Base-by-base conservation (phyloP, 2,329 filamentous ascomycete genomes). In the Parascedosporium putredinis region DNA sequence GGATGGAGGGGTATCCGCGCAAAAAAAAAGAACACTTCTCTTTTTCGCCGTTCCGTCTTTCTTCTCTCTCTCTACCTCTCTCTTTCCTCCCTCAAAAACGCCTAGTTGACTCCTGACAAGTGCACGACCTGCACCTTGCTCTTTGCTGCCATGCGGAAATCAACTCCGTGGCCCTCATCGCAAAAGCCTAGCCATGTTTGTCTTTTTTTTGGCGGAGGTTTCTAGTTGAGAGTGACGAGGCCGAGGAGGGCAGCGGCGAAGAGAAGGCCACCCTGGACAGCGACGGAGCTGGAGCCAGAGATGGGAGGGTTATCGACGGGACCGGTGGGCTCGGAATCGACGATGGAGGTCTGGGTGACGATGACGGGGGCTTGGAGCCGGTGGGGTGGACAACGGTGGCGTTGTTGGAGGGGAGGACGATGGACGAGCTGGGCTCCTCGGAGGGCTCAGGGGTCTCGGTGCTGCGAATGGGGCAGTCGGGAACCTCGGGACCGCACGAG, bases 401-500 rank as follows among this genome's bases (percentile, higher is more conserved):
- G 25, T 27, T 47, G 31, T 40, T 40, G 14, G 31, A 36, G 38
- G 38, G 38, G 18, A 22, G 9, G 20, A 42, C n/a, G 38, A 42
- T 9, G 38, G 38, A 42, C 38, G 38, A 42, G 20, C 8, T 9
- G n/a, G 46, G 22, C 6, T 22, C 16, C 23, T 36, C 47, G 8
- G 20, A n/a, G 22, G 47, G 24, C 18, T 43, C 42, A 38, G 52
- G 46, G 6, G 48, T 31, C 46, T 48, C 36, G 31, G 44, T 49
- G 46, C 49, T 45, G 14, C 23, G 18, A 23, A 33, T 43, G 47
- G 50, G 20, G 51, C 53, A 53, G 49, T 54, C 47, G 43, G 53
- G 50, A 24, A 53, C 51, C 20, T 54, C 53, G 27, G 51, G 23
- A 23, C 42, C 50, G 50, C 53, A 55, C 25, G 51, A 53, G 16